These are phyloP conservation scores for Exsudoporus frostii DNA, from an alignment of 768 basidiomycete genomes.

Conservation along the genomic window DNA sequence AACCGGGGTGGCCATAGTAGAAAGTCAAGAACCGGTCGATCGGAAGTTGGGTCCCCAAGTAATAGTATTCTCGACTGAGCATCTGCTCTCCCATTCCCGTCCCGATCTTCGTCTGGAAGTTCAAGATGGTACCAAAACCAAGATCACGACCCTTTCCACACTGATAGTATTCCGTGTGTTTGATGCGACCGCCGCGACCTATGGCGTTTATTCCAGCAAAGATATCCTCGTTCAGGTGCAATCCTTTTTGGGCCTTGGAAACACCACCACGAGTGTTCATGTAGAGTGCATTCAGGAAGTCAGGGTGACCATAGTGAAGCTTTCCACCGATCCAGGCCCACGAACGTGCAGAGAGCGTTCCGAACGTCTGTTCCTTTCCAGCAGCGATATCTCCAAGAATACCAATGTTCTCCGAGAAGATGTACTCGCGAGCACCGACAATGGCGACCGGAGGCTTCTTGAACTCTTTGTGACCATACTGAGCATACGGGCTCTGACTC, in stretches of 20 bases:
- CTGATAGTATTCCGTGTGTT: conserved; percentile 99
- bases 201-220: conserved; percentile 99
- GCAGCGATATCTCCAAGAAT: conserved; percentile 98
- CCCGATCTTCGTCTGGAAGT: conserved; percentile 99
- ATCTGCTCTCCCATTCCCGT: conserved; percentile 99
- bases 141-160: conserved; percentile 99
- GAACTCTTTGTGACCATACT: conserved; percentile 88
- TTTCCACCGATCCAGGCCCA: conserved; percentile 98
- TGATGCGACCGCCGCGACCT: conserved; percentile 94
- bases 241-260: conserved; percentile 97
- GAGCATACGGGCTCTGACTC: conserved; percentile 87
- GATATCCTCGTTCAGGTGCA: conserved; percentile 99
- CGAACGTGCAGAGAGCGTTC: conserved; percentile 92
- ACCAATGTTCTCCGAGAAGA: conserved; percentile 99
- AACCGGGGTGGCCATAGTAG: conserved; percentile 99
- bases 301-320: conserved; percentile 98
- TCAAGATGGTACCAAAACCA: conserved; percentile 97
- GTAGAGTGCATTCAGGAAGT: conserved; percentile 96
- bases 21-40: conserved; percentile 99
- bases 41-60: conserved; percentile 95
- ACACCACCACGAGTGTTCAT: conserved; percentile 99
- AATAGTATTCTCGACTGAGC: conserved; percentile 99
- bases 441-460: conserved; percentile 89
- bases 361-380: conserved; percentile 99
- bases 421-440: conserved; percentile 98